Evolutionary conservation across 805 yeast species (phyloP), one percentile per base, ranked within the genome.

Genomic region (Teunomyces atbi): DNA sequence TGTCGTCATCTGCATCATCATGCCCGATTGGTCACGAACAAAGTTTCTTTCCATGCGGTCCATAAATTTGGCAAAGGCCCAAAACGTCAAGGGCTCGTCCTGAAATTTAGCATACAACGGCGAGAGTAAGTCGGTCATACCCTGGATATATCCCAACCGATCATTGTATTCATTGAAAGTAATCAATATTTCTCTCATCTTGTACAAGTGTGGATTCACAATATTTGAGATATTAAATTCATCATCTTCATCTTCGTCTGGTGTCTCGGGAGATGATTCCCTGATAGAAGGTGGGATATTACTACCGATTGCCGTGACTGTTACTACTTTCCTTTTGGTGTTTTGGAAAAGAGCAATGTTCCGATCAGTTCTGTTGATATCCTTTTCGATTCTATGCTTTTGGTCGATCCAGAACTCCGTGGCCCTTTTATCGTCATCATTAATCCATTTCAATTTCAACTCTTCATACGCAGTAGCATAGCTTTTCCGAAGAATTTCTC

Each of bases 31-130:
- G 64, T 89, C 96, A 41, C 95, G 79, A 23, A 92, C 70, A 62
- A 91, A 94, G 64, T 94, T 94, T 44, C 97, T 76, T 64, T 92
- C 97, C 97, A 92, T 90, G 45, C 94, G 73, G 42, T 88, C 89
- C 98, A 94, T 92, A 54, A 89, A 88, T 33, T 82, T 80, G 2
- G 80, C 76, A 69, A 94, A 92, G 6, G 90, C 84, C 95, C 97
- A 89, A 63, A 94, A 94, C 5, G 96, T 74, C 19, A 89, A 58
- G 0, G 84, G 71, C 54, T 91, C 96, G 61, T 91, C 96, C 53
- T 77, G 76, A 53, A 55, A 71, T 58, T 60, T 66, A 44, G 76
- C 80, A 62, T 89, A 94, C 2, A 94, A 66, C 0, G 97, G 97
- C 0, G 97, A 86, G 30, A 94, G 69, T 43, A 94, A 70, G 64